A percentile compares a stretch with the other conserved stretches of the same genome.
phyloP scores from a whole-genome alignment of 2,329 filamentous ascomycete genomes.

The Aspergillus puulaauensis region DNA sequence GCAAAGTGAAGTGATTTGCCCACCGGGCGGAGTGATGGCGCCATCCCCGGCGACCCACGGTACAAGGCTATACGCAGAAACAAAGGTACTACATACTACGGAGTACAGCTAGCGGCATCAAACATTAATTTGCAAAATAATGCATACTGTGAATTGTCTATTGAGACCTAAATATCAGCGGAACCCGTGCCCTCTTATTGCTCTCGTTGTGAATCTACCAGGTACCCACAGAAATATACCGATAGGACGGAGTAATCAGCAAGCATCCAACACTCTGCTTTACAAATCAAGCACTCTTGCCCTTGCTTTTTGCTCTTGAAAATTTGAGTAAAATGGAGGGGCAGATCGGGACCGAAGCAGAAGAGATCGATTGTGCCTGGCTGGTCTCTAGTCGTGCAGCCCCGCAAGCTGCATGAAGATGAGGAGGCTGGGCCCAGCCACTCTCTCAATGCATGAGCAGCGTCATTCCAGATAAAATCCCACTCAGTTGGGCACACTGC shows the following conservation, averaged over 20 bases:
- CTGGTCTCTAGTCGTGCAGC: conserved; percentile 14
- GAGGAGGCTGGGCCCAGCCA: conserved; percentile 21
- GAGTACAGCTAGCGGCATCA: background rate
- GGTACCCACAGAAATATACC: background rate
- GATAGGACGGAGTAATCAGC: background rate
- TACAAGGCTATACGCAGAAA: background rate
- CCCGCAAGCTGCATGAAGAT: conserved; percentile 10
- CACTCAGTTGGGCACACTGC: conserved; percentile 9
- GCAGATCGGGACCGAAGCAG: background rate
- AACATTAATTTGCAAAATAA: background rate
- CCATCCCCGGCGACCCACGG: background rate
- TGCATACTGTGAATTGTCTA: background rate
- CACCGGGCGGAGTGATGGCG: background rate
- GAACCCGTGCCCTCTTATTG: background rate
- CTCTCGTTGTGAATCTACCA: background rate
- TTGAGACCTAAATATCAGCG: background rate
- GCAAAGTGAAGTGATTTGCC: conserved; percentile 2
- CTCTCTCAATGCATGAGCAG: conserved; percentile 12
- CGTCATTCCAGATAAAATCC: conserved; percentile 15
- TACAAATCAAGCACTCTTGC: background rate
- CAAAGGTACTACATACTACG: background rate
- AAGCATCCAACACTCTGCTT: background rate
- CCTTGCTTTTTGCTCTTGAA: background rate
- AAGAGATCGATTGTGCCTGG: conserved; percentile 15
- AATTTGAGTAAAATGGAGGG: background rate